Conservation (phyloP, 164 flowering plant genomes). For the Paratinospora sagittata region DNA sequence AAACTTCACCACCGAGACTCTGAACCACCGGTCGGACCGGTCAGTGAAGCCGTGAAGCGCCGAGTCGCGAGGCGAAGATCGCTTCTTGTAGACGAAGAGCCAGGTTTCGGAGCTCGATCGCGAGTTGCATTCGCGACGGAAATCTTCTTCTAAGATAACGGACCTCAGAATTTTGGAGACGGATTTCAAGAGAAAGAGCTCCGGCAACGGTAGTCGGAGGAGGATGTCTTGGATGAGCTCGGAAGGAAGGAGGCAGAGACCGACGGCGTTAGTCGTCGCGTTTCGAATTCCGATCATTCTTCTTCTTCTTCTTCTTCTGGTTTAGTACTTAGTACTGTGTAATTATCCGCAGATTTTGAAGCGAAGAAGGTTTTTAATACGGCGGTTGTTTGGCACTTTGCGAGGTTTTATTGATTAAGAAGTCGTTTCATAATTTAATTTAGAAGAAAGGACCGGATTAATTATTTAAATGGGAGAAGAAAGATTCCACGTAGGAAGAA, state of each 20-base stretch:
- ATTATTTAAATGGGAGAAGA: constrained; percentile 6
- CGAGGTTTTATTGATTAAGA: constrained; percentile 4
- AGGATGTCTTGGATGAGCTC: constrained; percentile 54
- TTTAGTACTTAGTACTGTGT: too few relatives aligned
- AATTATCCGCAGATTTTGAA: neutral
- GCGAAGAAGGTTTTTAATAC: constrained; percentile 1
- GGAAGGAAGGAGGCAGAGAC: constrained; percentile 52
- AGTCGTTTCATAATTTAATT: neutral
- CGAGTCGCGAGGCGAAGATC: constrained; percentile 40
- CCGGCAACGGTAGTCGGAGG: constrained; percentile 42
- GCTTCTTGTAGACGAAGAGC: constrained; percentile 51
- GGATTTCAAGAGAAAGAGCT: constrained; percentile 32
- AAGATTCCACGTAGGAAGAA: constrained; percentile 1
- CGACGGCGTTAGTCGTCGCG: constrained; percentile 26
- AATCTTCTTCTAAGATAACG: constrained; percentile 34
- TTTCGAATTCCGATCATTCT: constrained; percentile 25
- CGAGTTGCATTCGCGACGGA: constrained; percentile 30
- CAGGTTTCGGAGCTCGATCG: constrained; percentile 32
- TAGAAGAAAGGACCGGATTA: neutral
- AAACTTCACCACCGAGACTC: constrained; percentile 26
- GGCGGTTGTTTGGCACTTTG: neutral
- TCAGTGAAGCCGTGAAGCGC: constrained; percentile 43
- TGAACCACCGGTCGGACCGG: constrained; percentile 45
- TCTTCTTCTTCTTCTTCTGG: neutral
- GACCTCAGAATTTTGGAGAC: constrained; percentile 29